Percentiles rank a stretch among this genome's conserved stretches.
phyloP scores from a whole-genome alignment of 208 protist species.

The Trypanosoma grayi region DNA sequence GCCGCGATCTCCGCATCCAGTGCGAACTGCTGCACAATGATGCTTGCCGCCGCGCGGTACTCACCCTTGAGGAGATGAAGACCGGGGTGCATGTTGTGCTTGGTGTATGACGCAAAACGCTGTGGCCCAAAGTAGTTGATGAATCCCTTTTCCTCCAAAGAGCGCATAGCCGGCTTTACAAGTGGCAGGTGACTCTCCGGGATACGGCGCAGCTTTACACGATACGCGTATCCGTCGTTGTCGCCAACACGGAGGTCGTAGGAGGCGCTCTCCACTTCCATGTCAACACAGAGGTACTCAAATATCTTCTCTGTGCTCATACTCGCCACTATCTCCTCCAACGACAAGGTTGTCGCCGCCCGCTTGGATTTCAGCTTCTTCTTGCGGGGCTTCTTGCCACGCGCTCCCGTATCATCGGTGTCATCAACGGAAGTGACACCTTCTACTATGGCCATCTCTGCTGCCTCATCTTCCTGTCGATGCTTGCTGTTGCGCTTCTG shows the following conservation, averaged over 20 bases:
- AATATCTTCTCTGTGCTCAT: conserved; percentile 69
- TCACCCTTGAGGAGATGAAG: conserved; percentile 81
- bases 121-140: conserved; percentile 87
- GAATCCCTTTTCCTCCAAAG: conserved; percentile 74
- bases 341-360: background rate
- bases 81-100: conserved; percentile 85
- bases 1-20: conserved; percentile 67
- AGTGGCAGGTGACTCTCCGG: conserved; percentile 53
- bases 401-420: conserved; percentile 15
- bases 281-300: conserved; percentile 79
- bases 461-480: conserved; percentile 9
- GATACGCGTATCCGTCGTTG: conserved; percentile 68
- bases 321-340: conserved; percentile 28
- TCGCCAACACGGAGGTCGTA: conserved; percentile 65
- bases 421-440: conserved; percentile 1
- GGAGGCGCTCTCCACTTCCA: conserved; percentile 59
- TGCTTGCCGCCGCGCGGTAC: conserved; percentile 73
- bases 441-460: background rate
- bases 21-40: conserved; percentile 88
- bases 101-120: conserved; percentile 78
- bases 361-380: conserved; percentile 19
- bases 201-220: conserved; percentile 65
- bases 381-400: conserved; percentile 18
- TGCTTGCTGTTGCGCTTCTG: conserved; percentile 22
- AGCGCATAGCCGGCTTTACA: conserved; percentile 59